Evolutionary conservation across 163 green algal species (phyloP).

Genomic region (Scenedesmus sp.): DNA sequence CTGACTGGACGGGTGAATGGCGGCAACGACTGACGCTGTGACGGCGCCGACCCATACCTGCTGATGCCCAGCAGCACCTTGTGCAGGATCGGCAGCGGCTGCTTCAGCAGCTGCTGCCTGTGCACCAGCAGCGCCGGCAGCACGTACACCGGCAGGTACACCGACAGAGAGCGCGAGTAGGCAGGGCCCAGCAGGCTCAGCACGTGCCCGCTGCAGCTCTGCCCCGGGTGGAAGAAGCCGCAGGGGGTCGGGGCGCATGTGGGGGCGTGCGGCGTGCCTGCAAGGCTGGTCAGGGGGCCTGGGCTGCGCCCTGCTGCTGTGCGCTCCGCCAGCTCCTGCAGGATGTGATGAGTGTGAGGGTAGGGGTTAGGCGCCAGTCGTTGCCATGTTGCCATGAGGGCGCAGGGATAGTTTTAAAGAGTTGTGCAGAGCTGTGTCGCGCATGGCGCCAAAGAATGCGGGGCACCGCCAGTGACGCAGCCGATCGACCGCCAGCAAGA

Average conservation of each 20-base stretch:
- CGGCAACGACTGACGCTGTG: no score
- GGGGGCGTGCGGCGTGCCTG: conserved; percentile 60
- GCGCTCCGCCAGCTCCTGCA: conserved; percentile 69
- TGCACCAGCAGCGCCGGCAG: conserved; percentile 92
- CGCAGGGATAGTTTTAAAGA: no score
- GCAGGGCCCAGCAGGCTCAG: conserved; percentile 70
- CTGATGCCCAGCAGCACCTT: conserved; percentile 76
- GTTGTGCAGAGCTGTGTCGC: no score
- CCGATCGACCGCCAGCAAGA: no score
- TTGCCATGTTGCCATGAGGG: no score
- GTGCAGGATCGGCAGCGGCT: conserved; percentile 60
- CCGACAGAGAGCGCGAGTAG: conserved; percentile 74
- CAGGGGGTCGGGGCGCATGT: conserved; percentile 53
- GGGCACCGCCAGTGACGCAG: no score
- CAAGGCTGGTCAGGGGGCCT: conserved; percentile 62
- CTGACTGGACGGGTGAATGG: no score
- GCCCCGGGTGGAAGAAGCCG: conserved; percentile 72
- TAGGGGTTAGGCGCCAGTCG: background rate
- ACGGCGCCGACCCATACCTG: conserved; percentile 69
- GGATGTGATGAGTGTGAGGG: background rate
- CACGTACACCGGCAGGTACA: conserved; percentile 88
- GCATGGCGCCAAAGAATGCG: no score
- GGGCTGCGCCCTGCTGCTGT: conserved; percentile 50
- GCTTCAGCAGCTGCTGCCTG: conserved; percentile 76
- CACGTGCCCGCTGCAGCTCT: conserved; percentile 58